Base-by-base conservation (phyloP, 306 rosid species). In the Cucurbita pepo region DNA sequence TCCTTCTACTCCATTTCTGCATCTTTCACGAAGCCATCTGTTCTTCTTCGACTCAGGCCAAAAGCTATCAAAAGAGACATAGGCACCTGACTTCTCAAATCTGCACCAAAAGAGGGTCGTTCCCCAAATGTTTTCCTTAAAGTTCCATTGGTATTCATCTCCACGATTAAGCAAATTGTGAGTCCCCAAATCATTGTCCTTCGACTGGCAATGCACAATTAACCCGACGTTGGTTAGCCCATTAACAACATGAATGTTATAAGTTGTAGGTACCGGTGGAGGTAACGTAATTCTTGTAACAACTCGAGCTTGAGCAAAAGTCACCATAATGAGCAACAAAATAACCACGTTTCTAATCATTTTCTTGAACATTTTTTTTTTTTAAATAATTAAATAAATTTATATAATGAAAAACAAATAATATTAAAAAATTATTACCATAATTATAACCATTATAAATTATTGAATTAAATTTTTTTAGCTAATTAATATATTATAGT, bases 61-160 rank as follows among this genome's bases (percentile, higher is more conserved):
- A 34, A 75, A 75, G 41, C 12, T 55, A 5, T 67, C 52, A 5
- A 79, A 79, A 3, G 50, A 3, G 7, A 62, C 47, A 14, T 19
- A 22, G 0, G 7, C 56, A 15, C 5, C 13, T 3, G 30, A 15
- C 65, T 74, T 47, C 13, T 5, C 7, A 1, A 51, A 1, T 10
- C 51, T 11, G 34, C 79, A 75, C 78, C 79, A 75, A 25, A 44
- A 79, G 5, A 60, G 44, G 0, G 79, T 79, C 2, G 54, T 50
- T 8, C 50, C 65, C 0, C 0, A 41, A 3, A 75, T 37, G 45
- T 79, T 59, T 2, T 4, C 25, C 14, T 22, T 43, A 22, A 79
- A 79, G 7, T 4, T 18, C 79, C 82, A 79, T 0, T 14, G 18
- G n/a, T 40, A 38, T 0, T 79, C 76, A 2, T 3, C 43, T 13